phyloP scores from a whole-genome alignment of 2,329 filamentous ascomycete genomes.

The Lecanosticta acicola region DNA sequence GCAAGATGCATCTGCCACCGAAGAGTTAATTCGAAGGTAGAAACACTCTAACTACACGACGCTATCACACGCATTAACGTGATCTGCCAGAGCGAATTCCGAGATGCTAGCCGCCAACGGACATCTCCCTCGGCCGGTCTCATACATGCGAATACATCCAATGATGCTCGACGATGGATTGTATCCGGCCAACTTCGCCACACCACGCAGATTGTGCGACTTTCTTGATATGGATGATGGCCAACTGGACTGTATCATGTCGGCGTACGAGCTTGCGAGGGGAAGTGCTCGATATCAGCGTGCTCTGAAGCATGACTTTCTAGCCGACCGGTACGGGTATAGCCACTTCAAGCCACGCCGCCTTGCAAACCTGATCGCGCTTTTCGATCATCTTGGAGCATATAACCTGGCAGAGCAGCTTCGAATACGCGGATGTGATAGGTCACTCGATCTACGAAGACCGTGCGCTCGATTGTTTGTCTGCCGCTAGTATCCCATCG shows the following conservation, averaged over 20 bases:
- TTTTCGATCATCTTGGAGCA: constrained; percentile 3
- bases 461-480: not conserved
- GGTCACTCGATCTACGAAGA: not conserved
- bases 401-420: constrained; percentile 4
- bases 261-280: constrained; percentile 23
- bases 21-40: not conserved
- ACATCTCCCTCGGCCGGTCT: constrained; percentile 2
- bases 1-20: too few relatives aligned
- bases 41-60: not conserved
- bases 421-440: not conserved
- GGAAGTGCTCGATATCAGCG: constrained; percentile 7
- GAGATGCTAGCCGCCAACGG: constrained; percentile 27
- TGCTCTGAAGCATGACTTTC: not conserved
- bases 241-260: constrained; percentile 29
- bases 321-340: not conserved
- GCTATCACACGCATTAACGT: too few relatives aligned
- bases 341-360: not conserved
- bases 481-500: not conserved
- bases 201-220: constrained; percentile 22
- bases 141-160: constrained; percentile 30
- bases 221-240: constrained; percentile 25
- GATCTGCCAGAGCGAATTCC: constrained; percentile 24
- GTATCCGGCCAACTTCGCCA: constrained; percentile 31
- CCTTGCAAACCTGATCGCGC: not conserved
- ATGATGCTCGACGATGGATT: constrained; percentile 29